Percentiles rank a stretch among this genome's conserved stretches.
Evolutionary conservation across 805 yeast species (phyloP).

Genomic region (Monosporozyma servazzii): DNA sequence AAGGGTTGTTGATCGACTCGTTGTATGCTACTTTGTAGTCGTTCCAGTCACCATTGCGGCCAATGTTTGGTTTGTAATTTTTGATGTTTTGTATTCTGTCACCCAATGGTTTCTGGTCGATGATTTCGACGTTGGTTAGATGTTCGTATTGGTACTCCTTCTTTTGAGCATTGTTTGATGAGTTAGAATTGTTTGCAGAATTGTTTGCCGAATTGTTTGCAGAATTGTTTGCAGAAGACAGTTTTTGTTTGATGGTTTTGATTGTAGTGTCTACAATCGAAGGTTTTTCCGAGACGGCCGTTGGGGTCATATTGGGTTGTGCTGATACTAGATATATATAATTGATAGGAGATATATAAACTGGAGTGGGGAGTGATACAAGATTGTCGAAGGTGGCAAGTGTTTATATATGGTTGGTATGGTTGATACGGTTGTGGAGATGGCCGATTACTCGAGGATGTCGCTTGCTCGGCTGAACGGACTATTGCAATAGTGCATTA

Average conservation of each 20-base stretch:
- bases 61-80: conserved; percentile 45
- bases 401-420: too few relatives aligned
- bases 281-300: not conserved
- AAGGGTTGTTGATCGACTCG: conserved; percentile 73
- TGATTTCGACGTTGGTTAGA: conserved; percentile 18
- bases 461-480: too few relatives aligned
- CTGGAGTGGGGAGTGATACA: not conserved
- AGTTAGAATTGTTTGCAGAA: too few relatives aligned
- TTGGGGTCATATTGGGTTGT: not conserved
- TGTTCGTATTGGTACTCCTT: conserved; percentile 19
- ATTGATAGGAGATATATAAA: too few relatives aligned
- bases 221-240: not conserved
- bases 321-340: not conserved
- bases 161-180: not conserved
- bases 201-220: too few relatives aligned
- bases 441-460: too few relatives aligned
- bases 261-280: not conserved
- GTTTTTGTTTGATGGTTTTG: not conserved
- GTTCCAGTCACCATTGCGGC: conserved; percentile 30
- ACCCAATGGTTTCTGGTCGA: conserved; percentile 16
- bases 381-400: too few relatives aligned
- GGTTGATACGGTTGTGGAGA: too few relatives aligned
- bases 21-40: conserved; percentile 64
- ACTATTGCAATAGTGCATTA: too few relatives aligned
- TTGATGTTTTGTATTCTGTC: conserved; percentile 11